Evolutionary conservation across 2,329 filamentous ascomycete genomes (phyloP), one percentile per base, ranked within the genome.

Genomic region (Colletotrichum abscissum): DNA sequence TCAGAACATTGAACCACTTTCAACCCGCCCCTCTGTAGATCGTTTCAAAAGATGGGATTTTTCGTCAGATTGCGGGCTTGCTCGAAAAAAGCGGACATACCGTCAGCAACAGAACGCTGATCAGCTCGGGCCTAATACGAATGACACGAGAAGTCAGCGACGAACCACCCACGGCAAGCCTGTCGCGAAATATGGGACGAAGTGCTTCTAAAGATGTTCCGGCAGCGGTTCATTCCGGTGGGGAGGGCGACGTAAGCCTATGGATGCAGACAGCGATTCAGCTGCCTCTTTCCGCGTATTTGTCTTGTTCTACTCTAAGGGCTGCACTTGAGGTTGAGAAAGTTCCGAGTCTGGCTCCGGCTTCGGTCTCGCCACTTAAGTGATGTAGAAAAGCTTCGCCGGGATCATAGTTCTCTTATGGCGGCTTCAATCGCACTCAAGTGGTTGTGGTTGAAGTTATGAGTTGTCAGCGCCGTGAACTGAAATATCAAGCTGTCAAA

Each of bases 1-100:
- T 73, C 71, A 66, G 67, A 69, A 60, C 58, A 52, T 33, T 59
- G 33, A 11, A 28, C 38, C 11, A 42, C 19, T 42, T 19, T 42
- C 16, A 56, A 5, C 11, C 12, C 35, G 12, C 26, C 33, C 54
- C 24, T 35, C 42, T 42, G 52, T 59, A 26, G 42, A 69, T 42
- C n/a, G 69, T 72, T 72, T 72, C 70, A 69, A 22, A 46, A 46
- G 22, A 28, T 56, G 7, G 28, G 26, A 65, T 65, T 22, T 54
- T 38, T 49, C 46, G 26, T 56, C 56, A 52, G 42, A n/a, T 24
- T 57, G 62, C 55, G 26, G 46, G n/a, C 42, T n/a, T 14, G 33
- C 38, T 63, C 6, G 12, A 38, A 3, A 8, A 28, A 30, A 49
- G 42, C 8, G 42, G 42, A n/a, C 3, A 49, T 22, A 49, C 54